Conservation (phyloP, 495 filamentous ascomycete genomes). For the Usnea hakonensis region DNA sequence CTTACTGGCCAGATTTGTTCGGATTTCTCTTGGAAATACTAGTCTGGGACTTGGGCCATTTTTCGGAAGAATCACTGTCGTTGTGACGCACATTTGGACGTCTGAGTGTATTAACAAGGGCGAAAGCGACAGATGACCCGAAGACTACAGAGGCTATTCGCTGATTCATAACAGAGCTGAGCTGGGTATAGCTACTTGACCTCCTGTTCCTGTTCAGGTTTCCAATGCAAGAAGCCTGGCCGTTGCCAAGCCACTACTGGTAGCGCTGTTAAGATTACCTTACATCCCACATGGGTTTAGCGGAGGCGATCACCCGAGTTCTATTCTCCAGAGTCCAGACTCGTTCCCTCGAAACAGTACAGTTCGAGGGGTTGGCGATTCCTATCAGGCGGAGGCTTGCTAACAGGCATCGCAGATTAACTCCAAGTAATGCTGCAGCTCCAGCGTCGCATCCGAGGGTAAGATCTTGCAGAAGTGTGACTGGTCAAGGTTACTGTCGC, state of each 20-base stretch:
- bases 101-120: not conserved
- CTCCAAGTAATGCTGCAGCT: too few relatives aligned
- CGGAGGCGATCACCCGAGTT: not conserved
- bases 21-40: not conserved
- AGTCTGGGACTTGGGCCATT: slow-evolving; percentile 17
- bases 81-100: not conserved
- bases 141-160: slow-evolving; percentile 1
- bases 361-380: too few relatives aligned
- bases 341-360: too few relatives aligned
- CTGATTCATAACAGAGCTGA: not conserved
- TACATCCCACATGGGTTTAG: not conserved
- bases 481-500: too few relatives aligned
- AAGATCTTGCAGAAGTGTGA: too few relatives aligned
- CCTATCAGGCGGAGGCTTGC: too few relatives aligned
- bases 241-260: not conserved
- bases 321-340: too few relatives aligned
- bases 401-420: too few relatives aligned
- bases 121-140: not conserved
- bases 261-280: too few relatives aligned
- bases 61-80: slow-evolving; percentile 12
- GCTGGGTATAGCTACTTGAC: too few relatives aligned
- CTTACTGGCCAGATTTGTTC: not conserved
- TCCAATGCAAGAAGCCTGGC: not conserved
- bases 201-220: not conserved
- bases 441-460: too few relatives aligned